Evolutionary conservation across 2,329 filamentous ascomycete species (phyloP).

Genomic region (Scortechinia acanthostroma): DNA sequence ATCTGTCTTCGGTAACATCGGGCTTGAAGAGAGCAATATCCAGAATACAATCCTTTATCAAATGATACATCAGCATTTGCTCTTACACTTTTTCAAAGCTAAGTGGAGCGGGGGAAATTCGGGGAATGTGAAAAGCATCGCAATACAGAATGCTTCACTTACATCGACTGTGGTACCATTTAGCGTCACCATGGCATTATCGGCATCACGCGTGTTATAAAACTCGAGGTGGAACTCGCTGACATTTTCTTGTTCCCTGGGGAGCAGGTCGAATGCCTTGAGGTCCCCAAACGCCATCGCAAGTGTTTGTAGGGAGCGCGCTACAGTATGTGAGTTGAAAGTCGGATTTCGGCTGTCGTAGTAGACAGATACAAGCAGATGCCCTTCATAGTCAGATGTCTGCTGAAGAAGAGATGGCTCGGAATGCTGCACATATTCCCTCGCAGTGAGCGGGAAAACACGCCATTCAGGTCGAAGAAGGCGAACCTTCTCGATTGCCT

Average conservation of each 20-base stretch:
- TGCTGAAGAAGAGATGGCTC: not conserved
- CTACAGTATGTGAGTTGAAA: not conserved
- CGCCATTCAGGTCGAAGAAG: not conserved
- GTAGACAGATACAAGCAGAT: not conserved
- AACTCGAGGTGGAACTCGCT: slow-evolving; percentile 27
- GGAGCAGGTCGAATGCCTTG: slow-evolving; percentile 19
- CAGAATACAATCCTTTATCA: not conserved
- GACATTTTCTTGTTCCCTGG: slow-evolving; percentile 15
- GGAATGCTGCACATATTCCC: not conserved
- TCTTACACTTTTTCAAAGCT: not conserved
- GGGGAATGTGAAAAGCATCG: too few relatives aligned
- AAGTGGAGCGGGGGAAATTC: too few relatives aligned
- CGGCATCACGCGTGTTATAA: slow-evolving; percentile 22
- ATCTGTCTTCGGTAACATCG: not conserved
- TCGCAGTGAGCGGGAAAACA: not conserved
- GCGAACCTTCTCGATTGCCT: not conserved
- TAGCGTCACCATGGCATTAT: slow-evolving; percentile 21
- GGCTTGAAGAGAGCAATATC: not conserved
- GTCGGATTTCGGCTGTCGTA: not conserved
- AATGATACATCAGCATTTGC: not conserved
- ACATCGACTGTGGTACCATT: slow-evolving; percentile 24
- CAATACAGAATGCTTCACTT: too few relatives aligned
- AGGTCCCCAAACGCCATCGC: slow-evolving; percentile 25
- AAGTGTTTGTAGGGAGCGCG: slow-evolving; percentile 17
- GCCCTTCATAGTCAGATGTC: not conserved